Percentiles rank a stretch among this genome's conserved stretches.
phyloP scores from a whole-genome alignment of 106 monocot species.

The Hemerocallis citrina region DNA sequence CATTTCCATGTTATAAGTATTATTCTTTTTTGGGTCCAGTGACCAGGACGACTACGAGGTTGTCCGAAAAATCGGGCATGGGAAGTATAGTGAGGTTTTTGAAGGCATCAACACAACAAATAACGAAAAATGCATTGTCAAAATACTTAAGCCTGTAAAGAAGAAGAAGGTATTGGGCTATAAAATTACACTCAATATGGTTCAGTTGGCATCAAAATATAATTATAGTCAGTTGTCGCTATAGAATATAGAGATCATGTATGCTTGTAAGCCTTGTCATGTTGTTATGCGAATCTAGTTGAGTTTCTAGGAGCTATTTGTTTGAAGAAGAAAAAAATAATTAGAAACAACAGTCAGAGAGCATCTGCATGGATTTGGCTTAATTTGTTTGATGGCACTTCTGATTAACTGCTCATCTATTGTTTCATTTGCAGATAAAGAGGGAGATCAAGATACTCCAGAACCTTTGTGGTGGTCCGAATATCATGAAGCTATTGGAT shows the following conservation, averaged over 20 bases:
- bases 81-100: slow-evolving; percentile 72
- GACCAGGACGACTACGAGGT: slow-evolving; percentile 74
- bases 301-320: neutral
- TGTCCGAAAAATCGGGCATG: slow-evolving; percentile 59
- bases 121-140: slow-evolving; percentile 49
- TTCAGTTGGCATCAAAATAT: neutral
- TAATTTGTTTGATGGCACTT: neutral
- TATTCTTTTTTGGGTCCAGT: too few species aligned
- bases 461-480: slow-evolving; percentile 87
- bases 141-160: slow-evolving; percentile 71
- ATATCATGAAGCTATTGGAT: slow-evolving; percentile 74
- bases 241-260: too few species aligned
- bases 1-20: too few species aligned
- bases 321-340: neutral
- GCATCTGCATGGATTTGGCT: neutral
- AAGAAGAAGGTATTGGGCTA: slow-evolving; percentile 49
- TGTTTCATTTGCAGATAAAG: slow-evolving; percentile 56
- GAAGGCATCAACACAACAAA: slow-evolving; percentile 44
- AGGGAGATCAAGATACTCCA: slow-evolving; percentile 91
- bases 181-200: too few species aligned
- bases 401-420: neutral
- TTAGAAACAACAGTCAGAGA: too few species aligned
- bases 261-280: too few species aligned
- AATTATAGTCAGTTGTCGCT: too few species aligned
- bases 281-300: too few species aligned